Percentiles rank a stretch among this genome's conserved stretches.
Conservation (phyloP, 177 flowering plant genomes). For the Telopea speciosissima region DNA sequence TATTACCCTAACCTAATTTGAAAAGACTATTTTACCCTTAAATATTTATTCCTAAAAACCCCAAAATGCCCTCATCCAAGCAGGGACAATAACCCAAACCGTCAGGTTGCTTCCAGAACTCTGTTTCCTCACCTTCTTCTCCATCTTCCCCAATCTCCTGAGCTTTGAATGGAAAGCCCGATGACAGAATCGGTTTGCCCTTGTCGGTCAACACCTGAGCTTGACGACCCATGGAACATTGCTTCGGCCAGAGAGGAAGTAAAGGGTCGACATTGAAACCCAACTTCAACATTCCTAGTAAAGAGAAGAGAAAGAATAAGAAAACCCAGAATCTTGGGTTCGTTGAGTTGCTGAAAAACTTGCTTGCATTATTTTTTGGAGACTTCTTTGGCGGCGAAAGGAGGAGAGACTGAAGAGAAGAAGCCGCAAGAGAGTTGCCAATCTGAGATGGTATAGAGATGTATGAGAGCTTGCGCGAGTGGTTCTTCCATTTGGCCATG, state of each 20-base stretch:
- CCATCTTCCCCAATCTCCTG: background rate
- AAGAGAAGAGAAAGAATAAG: constrained; percentile 36
- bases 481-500: constrained; percentile 40
- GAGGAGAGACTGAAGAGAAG: constrained; percentile 50
- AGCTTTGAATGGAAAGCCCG: background rate
- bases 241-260: constrained; percentile 38
- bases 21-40: no score
- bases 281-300: constrained; percentile 49
- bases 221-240: constrained; percentile 28
- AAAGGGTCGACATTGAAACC: constrained; percentile 38
- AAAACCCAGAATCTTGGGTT: constrained; percentile 42
- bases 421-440: constrained; percentile 38
- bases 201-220: constrained; percentile 1
- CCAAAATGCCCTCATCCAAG: no score
- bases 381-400: constrained; percentile 51
- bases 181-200: constrained; percentile 5
- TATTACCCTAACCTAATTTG: no score
- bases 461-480: constrained; percentile 32
- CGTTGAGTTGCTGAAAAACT: constrained; percentile 17
- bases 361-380: constrained; percentile 21
- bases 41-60: no score
- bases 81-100: constrained; percentile 82
- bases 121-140: constrained; percentile 24
- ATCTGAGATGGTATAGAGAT: constrained; percentile 57
- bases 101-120: constrained; percentile 87